Conservation (phyloP, 495 filamentous ascomycete species). For the Annulohypoxylon maeteangense region DNA sequence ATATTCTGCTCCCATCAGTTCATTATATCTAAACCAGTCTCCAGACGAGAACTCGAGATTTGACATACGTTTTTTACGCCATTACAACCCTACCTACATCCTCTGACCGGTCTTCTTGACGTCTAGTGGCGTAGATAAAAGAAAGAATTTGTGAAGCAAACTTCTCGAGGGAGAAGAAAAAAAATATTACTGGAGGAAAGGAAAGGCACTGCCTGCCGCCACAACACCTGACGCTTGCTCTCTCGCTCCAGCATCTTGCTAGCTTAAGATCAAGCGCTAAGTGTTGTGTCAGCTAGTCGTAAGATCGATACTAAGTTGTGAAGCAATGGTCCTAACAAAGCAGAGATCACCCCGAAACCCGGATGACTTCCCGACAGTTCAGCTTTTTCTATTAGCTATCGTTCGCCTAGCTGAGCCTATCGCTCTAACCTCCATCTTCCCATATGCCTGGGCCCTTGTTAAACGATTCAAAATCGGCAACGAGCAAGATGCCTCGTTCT, state of each 20-base stretch:
- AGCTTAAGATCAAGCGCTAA: slow-evolving; percentile 33
- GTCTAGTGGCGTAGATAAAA: slow-evolving; percentile 32
- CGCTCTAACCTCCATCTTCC: slow-evolving; percentile 86
- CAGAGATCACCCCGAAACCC: slow-evolving; percentile 61
- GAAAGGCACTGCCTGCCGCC: slow-evolving; percentile 35
- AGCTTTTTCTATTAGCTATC: slow-evolving; percentile 74
- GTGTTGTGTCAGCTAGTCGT: slow-evolving; percentile 48
- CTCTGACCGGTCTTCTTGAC: slow-evolving; percentile 4
- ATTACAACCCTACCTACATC: slow-evolving; percentile 15
- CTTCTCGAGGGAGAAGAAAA: slow-evolving; percentile 6
- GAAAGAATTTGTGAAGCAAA: slow-evolving; percentile 25
- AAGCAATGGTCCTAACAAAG: slow-evolving; percentile 58
- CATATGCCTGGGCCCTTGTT: slow-evolving; percentile 87
- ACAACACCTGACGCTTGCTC: slow-evolving; percentile 35
- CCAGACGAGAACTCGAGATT: slow-evolving; percentile 15
- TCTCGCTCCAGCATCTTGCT: slow-evolving; percentile 26
- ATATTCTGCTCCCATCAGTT: slow-evolving; percentile 1
- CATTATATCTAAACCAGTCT: slow-evolving; percentile 27
- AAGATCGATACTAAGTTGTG: slow-evolving; percentile 46
- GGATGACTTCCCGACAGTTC: slow-evolving; percentile 76
- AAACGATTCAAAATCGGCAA: slow-evolving; percentile 75
- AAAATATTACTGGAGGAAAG: slow-evolving; percentile 15
- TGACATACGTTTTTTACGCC: slow-evolving; percentile 20
- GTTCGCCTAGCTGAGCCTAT: slow-evolving; percentile 87
- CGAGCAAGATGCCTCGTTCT: slow-evolving; percentile 79